Percentiles rank a stretch among this genome's conserved stretches.
Evolutionary conservation across 179 eudicot species (phyloP).

Genomic region (Silene vulgaris): DNA sequence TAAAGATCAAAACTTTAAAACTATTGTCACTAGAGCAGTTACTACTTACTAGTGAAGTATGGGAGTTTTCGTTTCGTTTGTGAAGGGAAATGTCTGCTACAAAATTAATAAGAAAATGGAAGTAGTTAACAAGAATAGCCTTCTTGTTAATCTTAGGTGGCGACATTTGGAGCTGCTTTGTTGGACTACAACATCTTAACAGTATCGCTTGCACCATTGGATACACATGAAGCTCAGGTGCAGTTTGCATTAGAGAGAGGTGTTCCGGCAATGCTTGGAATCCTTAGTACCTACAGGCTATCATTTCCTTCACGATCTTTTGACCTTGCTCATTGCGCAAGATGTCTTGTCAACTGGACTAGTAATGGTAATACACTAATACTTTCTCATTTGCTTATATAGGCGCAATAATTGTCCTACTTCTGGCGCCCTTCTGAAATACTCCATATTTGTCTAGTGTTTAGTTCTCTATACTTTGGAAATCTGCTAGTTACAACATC

Average conservation of each 20-base stretch:
- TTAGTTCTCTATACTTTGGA: not conserved
- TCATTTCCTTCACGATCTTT: conserved; percentile 73
- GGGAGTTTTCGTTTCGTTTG: no score
- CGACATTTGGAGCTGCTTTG: conserved; percentile 65
- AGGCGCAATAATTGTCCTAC: not conserved
- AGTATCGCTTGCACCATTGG: conserved; percentile 70
- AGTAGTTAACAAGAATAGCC: conserved; percentile 7
- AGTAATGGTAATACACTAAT: conserved; percentile 43
- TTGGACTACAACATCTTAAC: conserved; percentile 50
- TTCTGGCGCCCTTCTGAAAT: not conserved
- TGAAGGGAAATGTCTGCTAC: not conserved
- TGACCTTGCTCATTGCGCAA: conserved; percentile 81
- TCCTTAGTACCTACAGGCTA: conserved; percentile 54
- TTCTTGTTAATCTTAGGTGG: conserved; percentile 41
- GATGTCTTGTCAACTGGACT: conserved; percentile 78
- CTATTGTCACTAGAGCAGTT: no score
- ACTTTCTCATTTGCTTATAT: not conserved
- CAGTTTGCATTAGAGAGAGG: conserved; percentile 79
- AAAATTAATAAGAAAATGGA: not conserved
- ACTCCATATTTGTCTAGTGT: not conserved
- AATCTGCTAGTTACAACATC: no score
- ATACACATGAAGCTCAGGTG: conserved; percentile 73
- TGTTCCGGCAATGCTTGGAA: conserved; percentile 64
- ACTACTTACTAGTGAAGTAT: no score
- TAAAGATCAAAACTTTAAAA: no score